These are phyloP conservation scores for Pseudotulostoma volvatum DNA, from an alignment of 495 filamentous ascomycete genomes.

Conservation along the genomic window DNA sequence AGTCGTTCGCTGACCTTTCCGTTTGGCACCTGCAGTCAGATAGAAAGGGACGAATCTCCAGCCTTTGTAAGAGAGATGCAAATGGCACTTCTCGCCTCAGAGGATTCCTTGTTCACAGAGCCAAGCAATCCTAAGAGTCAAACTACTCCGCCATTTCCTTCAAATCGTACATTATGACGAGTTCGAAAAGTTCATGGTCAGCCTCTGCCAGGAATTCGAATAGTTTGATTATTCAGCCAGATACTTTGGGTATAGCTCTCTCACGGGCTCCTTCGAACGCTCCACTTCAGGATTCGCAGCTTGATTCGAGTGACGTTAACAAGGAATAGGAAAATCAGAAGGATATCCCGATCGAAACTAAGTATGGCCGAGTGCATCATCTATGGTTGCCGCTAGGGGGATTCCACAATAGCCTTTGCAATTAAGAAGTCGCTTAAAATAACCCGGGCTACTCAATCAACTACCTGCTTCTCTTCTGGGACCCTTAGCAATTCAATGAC, in stretches of 20 bases:
- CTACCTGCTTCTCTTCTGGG: not conserved
- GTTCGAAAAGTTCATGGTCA: constrained; percentile 42
- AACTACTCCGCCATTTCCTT: constrained; percentile 1
- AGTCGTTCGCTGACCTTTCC: constrained; percentile 50
- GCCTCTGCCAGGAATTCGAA: constrained; percentile 47
- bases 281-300: not conserved
- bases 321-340: not conserved
- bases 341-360: constrained; percentile 19
- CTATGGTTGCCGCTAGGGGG: constrained; percentile 1
- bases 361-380: constrained; percentile 15
- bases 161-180: constrained; percentile 8
- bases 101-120: constrained; percentile 8
- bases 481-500: not conserved
- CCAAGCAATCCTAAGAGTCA: not conserved
- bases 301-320: not conserved
- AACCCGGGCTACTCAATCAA: not conserved
- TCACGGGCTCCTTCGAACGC: constrained; percentile 14
- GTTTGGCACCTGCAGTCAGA: constrained; percentile 86
- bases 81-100: constrained; percentile 49
- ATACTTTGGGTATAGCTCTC: constrained; percentile 39
- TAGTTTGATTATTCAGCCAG: constrained; percentile 42
- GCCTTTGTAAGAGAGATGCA: constrained; percentile 51
- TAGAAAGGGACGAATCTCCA: constrained; percentile 62
- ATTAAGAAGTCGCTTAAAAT: not conserved
- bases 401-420: not conserved